Percentiles rank a stretch among this genome's conserved stretches.
Evolutionary conservation across 441 rosid species (phyloP).

Genomic region (Biscutella laevigata): DNA sequence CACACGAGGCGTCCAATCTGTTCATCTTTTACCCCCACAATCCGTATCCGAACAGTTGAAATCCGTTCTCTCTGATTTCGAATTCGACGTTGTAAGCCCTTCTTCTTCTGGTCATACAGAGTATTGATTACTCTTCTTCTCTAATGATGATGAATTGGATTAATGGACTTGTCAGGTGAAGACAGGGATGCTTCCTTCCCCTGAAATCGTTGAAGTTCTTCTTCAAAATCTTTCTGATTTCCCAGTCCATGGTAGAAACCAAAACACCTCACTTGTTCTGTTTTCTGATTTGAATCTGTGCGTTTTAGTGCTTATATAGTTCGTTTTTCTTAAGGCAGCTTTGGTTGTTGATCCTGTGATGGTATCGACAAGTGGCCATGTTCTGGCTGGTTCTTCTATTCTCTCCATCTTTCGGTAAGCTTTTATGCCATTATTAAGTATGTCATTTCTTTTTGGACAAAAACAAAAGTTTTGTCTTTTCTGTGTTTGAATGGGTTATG

Average conservation of each 20-base stretch:
- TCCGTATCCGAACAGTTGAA: slow-evolving; percentile 27
- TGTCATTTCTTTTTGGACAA: no score
- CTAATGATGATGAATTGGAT: not conserved
- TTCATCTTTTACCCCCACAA: slow-evolving; percentile 23
- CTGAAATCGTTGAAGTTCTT: slow-evolving; percentile 53
- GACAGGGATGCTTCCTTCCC: slow-evolving; percentile 90
- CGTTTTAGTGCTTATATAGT: not conserved
- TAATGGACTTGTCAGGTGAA: slow-evolving; percentile 47
- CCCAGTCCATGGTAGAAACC: slow-evolving; percentile 53
- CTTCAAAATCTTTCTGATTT: slow-evolving; percentile 43
- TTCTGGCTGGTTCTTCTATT: slow-evolving; percentile 76
- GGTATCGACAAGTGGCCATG: slow-evolving; percentile 96
- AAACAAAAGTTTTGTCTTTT: not conserved
- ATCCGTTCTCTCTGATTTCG: slow-evolving; percentile 29
- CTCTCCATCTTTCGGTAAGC: slow-evolving; percentile 57
- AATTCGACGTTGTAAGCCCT: slow-evolving; percentile 30
- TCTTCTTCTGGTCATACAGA: not conserved
- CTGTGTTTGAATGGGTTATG: not conserved
- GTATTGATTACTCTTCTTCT: not conserved
- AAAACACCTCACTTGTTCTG: not conserved
- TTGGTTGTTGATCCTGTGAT: slow-evolving; percentile 96
- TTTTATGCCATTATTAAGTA: not conserved
- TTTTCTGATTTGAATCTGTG: not conserved
- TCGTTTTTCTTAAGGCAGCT: slow-evolving; percentile 53
- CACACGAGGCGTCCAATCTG: slow-evolving; percentile 59